phyloP scores from a whole-genome alignment of 2,329 filamentous ascomycete genomes.

The Pestalotiopsis fici region DNA sequence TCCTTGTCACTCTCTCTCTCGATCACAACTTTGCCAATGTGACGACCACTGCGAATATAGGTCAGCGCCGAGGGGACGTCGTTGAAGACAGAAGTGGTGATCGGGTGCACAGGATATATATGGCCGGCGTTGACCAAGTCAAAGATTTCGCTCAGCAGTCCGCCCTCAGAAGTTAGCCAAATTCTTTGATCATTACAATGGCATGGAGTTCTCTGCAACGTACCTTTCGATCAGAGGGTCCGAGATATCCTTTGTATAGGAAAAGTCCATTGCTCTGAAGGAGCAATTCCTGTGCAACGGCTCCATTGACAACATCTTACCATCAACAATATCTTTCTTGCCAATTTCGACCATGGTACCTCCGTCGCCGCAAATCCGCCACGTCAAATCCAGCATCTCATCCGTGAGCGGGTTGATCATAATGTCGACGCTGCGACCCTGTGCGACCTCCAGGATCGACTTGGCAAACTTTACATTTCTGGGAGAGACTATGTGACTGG shows the following conservation, averaged over 20 bases:
- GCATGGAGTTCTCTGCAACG: too few relatives aligned
- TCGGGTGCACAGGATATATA: slow-evolving; percentile 15
- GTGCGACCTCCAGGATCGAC: neutral
- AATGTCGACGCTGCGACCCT: slow-evolving; percentile 5
- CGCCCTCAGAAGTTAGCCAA: too few relatives aligned
- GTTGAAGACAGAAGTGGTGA: slow-evolving; percentile 15
- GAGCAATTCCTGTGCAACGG: slow-evolving; percentile 30
- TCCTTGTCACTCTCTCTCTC: neutral
- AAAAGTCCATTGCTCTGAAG: slow-evolving; percentile 12
- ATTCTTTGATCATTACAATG: too few relatives aligned
- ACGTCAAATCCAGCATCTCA: neutral
- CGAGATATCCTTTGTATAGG: slow-evolving; percentile 32
- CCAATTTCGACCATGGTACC: slow-evolving; percentile 9
- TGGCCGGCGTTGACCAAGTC: slow-evolving; percentile 11
- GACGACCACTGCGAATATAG: slow-evolving; percentile 34
- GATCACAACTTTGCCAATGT: slow-evolving; percentile 38
- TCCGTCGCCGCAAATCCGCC: neutral
- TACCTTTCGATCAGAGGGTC: slow-evolving; percentile 31
- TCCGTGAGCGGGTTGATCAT: slow-evolving; percentile 17
- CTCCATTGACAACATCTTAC: slow-evolving; percentile 32
- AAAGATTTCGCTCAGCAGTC: slow-evolving; percentile 12
- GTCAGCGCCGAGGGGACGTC: slow-evolving; percentile 31
- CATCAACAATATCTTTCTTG: slow-evolving; percentile 25
- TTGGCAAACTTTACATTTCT: neutral
- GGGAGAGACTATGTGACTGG: neutral